Percentiles rank a stretch among this genome's conserved stretches.
phyloP scores from a whole-genome alignment of 495 filamentous ascomycete genomes.

The Neurospora tetrasperma region DNA sequence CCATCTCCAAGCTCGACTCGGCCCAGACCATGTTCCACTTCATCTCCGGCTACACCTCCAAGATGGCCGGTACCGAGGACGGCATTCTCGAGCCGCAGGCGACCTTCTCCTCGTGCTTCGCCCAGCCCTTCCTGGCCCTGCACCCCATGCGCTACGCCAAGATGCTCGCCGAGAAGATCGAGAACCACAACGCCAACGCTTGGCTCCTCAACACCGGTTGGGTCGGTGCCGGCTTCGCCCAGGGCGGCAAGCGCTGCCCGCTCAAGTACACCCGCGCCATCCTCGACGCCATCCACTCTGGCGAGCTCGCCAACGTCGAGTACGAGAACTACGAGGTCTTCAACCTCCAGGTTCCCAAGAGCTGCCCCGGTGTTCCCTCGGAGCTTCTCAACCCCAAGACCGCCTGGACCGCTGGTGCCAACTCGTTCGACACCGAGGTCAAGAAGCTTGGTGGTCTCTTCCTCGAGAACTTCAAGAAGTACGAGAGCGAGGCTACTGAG shows the following conservation, averaged over 20 bases:
- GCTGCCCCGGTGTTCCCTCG: constrained; percentile 72
- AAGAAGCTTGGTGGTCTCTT: constrained; percentile 80
- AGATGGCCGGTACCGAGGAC: constrained; percentile 99
- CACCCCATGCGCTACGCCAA: constrained; percentile 98
- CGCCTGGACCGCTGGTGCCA: constrained; percentile 70
- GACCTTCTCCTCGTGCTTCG: constrained; percentile 99
- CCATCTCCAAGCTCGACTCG: constrained; percentile 92
- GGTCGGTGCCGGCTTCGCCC: constrained; percentile 91
- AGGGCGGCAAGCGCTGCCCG: constrained; percentile 95
- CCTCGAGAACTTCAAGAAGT: constrained; percentile 96
- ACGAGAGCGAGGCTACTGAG: constrained; percentile 71
- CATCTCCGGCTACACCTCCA: constrained; percentile 98
- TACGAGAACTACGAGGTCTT: constrained; percentile 96
- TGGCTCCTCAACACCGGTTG: constrained; percentile 99
- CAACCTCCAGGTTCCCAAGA: constrained; percentile 85
- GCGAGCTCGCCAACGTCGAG: constrained; percentile 79
- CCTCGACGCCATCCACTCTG: constrained; percentile 93
- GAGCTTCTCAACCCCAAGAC: constrained; percentile 92
- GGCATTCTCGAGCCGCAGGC: constrained; percentile 94
- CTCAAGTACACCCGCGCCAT: constrained; percentile 99
- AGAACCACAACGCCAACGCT: constrained; percentile 87
- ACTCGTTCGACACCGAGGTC: constrained; percentile 77
- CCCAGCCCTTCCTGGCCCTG: constrained; percentile 95
- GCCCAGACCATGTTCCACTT: constrained; percentile 99
- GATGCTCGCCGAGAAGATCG: constrained; percentile 98